Conservation (phyloP, 2,329 filamentous ascomycete species). For the Talaromyces sp. region DNA sequence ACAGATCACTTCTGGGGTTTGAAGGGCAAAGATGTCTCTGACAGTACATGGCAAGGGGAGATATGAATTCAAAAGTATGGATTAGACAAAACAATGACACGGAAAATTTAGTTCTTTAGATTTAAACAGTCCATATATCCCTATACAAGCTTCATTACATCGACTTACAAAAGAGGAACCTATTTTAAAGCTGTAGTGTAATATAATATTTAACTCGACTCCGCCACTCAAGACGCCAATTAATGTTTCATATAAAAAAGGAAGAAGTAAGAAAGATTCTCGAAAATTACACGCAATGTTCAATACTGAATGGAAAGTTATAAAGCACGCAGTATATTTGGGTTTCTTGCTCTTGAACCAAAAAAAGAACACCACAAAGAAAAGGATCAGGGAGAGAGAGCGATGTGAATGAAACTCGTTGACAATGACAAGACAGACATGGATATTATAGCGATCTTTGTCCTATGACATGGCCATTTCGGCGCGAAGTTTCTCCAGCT, state of each 20-base stretch:
- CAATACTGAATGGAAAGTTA: not conserved
- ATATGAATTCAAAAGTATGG: not conserved
- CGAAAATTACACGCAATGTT: not conserved
- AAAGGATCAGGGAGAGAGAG: not conserved
- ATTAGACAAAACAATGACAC: not conserved
- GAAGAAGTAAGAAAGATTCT: not conserved
- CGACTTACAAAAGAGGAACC: no score
- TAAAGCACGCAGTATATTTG: not conserved
- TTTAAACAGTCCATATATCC: no score
- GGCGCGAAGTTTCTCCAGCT: slow-evolving; percentile 85
- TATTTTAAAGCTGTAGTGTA: not conserved
- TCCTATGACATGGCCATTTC: slow-evolving; percentile 84
- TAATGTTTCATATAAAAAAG: not conserved
- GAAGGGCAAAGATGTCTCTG: not conserved
- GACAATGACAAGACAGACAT: not conserved
- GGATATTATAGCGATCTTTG: not conserved
- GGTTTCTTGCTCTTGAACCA: not conserved
- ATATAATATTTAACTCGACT: not conserved
- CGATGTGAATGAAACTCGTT: not conserved
- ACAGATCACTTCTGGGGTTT: no score
- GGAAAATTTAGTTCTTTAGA: no score
- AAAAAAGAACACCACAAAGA: not conserved
- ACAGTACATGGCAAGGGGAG: not conserved
- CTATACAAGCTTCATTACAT: no score
- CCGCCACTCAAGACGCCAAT: not conserved